Base-by-base conservation (phyloP, 805 yeast species). In the Tetrapisispora pingtungensis region DNA sequence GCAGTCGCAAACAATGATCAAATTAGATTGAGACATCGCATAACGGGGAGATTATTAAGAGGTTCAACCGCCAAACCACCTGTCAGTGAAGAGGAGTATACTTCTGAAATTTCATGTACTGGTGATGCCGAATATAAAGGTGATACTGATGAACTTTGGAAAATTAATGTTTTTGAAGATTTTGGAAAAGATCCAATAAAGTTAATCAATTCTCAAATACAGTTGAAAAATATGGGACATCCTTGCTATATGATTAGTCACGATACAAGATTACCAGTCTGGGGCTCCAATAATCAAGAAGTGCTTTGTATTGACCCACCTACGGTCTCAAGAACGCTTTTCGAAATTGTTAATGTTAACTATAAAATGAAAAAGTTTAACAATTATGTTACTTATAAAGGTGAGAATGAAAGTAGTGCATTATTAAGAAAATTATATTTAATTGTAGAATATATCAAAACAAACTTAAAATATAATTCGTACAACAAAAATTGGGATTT, bases 231-330 rank as follows among this genome's bases (percentile, higher is more conserved):
- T 62, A 64, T 70, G 15, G 80, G 80, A 33, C 75, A 84, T 27
- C 70, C 73, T 27, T 93, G 98, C 64, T 69, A 71, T 17, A 62
- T 93, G 45, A 64, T 87, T 53, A 78, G 88, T n/a, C 95, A 89
- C 58, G 75, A 74, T 37, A 72, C 72, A 18, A 75, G 71, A 57
- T 69, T 93, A 34, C 96, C 96, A n/a, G 73, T 71, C 7, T 84
- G 95, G 94, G 97, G 84, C 1, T 75, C 73, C 53, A 72, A 72
- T 47, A 96, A 88, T 61, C 85, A 83, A 64, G 98, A 93, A 68
- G 94, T 90, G 10, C 66, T 87, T 34, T 93, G 98, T 62, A 74
- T 87, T 43, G 81, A 80, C 42, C 77, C 76, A 24, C 93, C 97
- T 13, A 42, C 35, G 26, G 24, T 28, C 7, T 3, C 17, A 3